Conservation (phyloP, 192 early-diverging fungal genomes). For the Oehlia diaphana region DNA sequence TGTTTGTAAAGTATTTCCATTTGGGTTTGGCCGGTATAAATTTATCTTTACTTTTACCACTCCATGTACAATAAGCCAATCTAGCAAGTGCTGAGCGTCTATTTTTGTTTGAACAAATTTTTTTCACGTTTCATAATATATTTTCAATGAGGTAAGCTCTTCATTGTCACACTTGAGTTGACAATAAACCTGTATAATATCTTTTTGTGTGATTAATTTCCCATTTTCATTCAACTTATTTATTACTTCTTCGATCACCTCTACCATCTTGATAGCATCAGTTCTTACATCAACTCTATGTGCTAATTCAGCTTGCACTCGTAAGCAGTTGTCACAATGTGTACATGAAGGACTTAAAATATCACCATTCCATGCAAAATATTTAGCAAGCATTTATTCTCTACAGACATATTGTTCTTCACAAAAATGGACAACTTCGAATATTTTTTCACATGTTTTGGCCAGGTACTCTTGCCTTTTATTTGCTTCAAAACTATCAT, state of each 20-base stretch:
- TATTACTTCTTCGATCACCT: neutral
- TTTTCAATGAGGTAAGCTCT: neutral
- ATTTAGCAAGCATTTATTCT: neutral
- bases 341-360: neutral
- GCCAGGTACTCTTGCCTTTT: neutral
- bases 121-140: neutral
- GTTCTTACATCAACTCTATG: neutral
- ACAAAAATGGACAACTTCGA: conserved; percentile 17
- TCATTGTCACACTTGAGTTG: too few species aligned
- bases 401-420: conserved; percentile 7
- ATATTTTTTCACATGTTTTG: neutral
- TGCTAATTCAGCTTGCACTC: neutral
- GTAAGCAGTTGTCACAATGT: neutral
- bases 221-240: neutral
- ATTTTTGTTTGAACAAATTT: neutral
- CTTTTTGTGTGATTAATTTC: neutral
- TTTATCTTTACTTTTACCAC: conserved; percentile 8
- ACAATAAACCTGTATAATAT: conserved; percentile 15
- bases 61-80: conserved; percentile 17
- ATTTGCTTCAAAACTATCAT: neutral
- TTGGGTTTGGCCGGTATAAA: conserved; percentile 2
- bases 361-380: conserved; percentile 13
- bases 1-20: neutral
- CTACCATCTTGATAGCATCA: conserved; percentile 1
- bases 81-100: neutral